These are phyloP conservation scores for Nothophoma quercina DNA, from an alignment of 2,329 filamentous ascomycete species.

Conservation along the genomic window DNA sequence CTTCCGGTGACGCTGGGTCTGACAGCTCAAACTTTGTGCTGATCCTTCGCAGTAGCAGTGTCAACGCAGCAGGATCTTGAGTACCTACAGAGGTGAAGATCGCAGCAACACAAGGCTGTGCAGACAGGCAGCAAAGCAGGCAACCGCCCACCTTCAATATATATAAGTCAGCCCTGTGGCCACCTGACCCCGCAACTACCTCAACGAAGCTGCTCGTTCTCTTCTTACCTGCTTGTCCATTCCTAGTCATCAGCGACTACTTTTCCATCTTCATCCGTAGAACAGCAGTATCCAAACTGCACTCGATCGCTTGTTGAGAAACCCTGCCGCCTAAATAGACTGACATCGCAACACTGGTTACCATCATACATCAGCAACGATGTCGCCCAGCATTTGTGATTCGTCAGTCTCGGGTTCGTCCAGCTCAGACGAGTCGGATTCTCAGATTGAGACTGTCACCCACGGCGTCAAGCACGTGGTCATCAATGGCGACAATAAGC, in stretches of 20 bases:
- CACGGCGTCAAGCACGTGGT: slow-evolving; percentile 22
- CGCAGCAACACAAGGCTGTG: slow-evolving; percentile 6
- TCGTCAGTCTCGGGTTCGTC: not conserved
- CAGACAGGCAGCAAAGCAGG: slow-evolving; percentile 15
- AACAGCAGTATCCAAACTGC: not conserved
- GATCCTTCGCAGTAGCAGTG: not conserved
- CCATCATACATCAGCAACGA: too few species aligned
- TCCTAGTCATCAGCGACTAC: not conserved
- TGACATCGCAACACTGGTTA: too few species aligned
- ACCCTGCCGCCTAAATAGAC: not conserved
- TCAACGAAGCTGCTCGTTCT: not conserved
- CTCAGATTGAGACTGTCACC: slow-evolving; percentile 2
- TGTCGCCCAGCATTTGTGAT: slow-evolving; percentile 2
- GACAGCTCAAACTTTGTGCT: not conserved
- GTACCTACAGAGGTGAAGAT: not conserved
- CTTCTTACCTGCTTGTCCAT: not conserved
- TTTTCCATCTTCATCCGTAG: not conserved
- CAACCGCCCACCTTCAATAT: slow-evolving; percentile 12
- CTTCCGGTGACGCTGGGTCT: not conserved
- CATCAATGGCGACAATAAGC: slow-evolving; percentile 18
- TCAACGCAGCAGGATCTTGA: not conserved
- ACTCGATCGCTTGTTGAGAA: not conserved
- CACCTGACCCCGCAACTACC: not conserved
- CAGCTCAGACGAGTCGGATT: slow-evolving; percentile 11
- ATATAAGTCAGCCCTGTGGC: slow-evolving; percentile 8